Conservation (phyloP, 257 asterid genomes). For the Solanum tacnaense region DNA sequence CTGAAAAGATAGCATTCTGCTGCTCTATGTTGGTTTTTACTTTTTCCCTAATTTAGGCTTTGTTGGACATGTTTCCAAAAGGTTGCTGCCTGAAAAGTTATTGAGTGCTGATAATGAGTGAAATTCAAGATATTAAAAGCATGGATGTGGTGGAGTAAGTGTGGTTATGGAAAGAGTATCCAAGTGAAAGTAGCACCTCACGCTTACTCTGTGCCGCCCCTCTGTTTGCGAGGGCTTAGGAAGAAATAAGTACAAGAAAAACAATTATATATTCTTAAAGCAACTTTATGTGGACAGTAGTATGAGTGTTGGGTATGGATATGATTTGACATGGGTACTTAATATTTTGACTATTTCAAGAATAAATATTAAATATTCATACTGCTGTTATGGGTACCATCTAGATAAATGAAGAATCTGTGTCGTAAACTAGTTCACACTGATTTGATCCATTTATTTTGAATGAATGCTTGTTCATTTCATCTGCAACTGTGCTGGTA, state of each 20-base stretch:
- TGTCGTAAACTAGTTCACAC: background rate
- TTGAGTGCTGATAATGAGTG: background rate
- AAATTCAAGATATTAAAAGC: background rate
- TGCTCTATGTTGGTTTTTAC: background rate
- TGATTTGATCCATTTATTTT: background rate
- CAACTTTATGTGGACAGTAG: background rate
- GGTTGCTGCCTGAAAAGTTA: background rate
- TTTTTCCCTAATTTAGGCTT: background rate
- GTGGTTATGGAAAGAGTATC: background rate
- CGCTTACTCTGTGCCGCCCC: background rate
- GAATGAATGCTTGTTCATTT: background rate
- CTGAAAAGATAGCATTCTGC: background rate
- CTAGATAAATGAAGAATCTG: background rate
- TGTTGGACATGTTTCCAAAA: background rate
- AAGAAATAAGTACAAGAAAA: background rate
- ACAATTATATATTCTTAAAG: background rate
- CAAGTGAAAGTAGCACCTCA: background rate
- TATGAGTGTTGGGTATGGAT: background rate
- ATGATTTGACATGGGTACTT: background rate
- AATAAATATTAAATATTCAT: background rate
- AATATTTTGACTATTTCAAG: background rate
- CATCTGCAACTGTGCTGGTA: background rate
- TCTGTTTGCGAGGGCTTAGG: background rate
- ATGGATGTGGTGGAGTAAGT: background rate
- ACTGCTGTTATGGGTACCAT: background rate